Percentiles rank a stretch among this genome's conserved stretches.
Conservation (phyloP, 208 protist species). For the Trypanosomatidae sp. region DNA sequence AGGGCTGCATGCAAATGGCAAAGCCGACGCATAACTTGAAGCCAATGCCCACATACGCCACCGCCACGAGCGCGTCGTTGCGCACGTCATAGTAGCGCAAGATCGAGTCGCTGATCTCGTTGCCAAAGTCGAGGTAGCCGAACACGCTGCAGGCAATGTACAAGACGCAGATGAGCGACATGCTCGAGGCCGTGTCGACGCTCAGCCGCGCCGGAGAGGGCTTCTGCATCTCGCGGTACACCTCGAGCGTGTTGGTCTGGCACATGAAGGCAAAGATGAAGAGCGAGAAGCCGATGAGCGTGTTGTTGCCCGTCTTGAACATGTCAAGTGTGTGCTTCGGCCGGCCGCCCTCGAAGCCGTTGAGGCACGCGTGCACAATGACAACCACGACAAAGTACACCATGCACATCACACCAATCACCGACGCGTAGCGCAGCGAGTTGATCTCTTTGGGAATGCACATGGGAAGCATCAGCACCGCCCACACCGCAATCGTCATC, state of each 20-base stretch:
- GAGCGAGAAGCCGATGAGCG: conserved; percentile 51
- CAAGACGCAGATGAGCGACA: conserved; percentile 28
- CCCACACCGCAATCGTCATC: conserved; percentile 44
- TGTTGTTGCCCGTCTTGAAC: conserved; percentile 49
- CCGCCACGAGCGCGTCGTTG: conserved; percentile 22
- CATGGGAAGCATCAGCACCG: conserved; percentile 56
- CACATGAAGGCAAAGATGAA: conserved; percentile 76
- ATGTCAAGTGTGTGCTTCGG: conserved; percentile 27
- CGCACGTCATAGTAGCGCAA: conserved; percentile 36
- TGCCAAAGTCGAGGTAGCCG: conserved; percentile 68
- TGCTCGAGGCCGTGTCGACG: conserved; percentile 29
- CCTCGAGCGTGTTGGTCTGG: conserved; percentile 66
- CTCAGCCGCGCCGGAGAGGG: conserved; percentile 27
- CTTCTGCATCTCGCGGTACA: conserved; percentile 55
- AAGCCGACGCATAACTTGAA: conserved; percentile 74
- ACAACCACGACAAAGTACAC: conserved; percentile 67
- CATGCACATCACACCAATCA: conserved; percentile 54
- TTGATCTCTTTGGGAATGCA: conserved; percentile 75
- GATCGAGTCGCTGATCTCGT: conserved; percentile 24
- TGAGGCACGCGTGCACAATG: conserved; percentile 41
- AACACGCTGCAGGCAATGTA: conserved; percentile 64
- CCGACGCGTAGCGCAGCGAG: conserved; percentile 70
- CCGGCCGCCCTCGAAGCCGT: conserved; percentile 41
- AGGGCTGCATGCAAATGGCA: conserved; percentile 51
- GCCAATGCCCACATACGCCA: conserved; percentile 54